phyloP scores from a whole-genome alignment of 495 filamentous ascomycete species.

The Neohortaea acidophila region DNA sequence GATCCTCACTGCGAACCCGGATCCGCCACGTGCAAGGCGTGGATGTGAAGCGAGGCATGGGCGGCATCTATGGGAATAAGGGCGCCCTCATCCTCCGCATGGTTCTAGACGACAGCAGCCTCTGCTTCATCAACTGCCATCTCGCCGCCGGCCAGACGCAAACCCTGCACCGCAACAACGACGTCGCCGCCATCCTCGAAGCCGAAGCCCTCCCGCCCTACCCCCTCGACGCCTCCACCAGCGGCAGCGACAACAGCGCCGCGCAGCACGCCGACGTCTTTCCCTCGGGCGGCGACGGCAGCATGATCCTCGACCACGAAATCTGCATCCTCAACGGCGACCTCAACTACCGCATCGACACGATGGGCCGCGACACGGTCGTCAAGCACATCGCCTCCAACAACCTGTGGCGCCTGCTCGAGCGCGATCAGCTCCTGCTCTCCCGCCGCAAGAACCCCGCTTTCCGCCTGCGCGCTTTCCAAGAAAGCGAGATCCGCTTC shows the following conservation, averaged over 20 bases:
- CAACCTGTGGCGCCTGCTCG: constrained; percentile 79
- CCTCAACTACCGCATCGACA: constrained; percentile 95
- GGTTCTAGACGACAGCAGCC: constrained; percentile 73
- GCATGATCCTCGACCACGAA: constrained; percentile 93
- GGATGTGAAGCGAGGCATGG: constrained; percentile 90
- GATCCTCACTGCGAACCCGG: constrained; percentile 52
- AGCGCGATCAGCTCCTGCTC: constrained; percentile 83
- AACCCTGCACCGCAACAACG: constrained; percentile 80
- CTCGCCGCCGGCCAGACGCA: constrained; percentile 84
- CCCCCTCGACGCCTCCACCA: constrained; percentile 55
- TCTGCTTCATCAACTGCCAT: constrained; percentile 97
- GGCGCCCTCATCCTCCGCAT: constrained; percentile 83
- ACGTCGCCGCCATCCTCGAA: constrained; percentile 82
- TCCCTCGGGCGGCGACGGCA: constrained; percentile 79
- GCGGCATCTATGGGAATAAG: constrained; percentile 89
- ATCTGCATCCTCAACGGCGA: constrained; percentile 92
- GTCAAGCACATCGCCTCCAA: constrained; percentile 63
- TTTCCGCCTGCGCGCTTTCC: constrained; percentile 74
- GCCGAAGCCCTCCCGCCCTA: constrained; percentile 52
- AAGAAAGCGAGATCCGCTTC: constrained; percentile 75
- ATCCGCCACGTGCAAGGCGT: constrained; percentile 62
- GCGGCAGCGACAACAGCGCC: constrained; percentile 73
- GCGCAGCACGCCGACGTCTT: constrained; percentile 58
- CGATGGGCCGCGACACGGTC: constrained; percentile 84
- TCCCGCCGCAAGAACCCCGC: constrained; percentile 73